phyloP scores from a whole-genome alignment of 352 stramenopile species.

The Globisporangium abappressorium region DNA sequence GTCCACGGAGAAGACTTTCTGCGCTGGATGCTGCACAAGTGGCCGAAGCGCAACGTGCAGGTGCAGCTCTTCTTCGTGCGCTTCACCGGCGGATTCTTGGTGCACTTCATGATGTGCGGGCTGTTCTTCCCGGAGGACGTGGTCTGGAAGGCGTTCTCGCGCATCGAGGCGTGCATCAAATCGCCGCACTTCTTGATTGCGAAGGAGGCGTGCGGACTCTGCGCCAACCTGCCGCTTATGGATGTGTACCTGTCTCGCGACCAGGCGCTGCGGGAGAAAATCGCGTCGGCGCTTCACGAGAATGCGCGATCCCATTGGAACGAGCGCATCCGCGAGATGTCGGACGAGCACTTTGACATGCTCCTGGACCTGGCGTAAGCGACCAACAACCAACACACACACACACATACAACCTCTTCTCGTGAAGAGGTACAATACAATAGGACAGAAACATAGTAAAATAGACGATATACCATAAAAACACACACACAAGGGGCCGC shows the following conservation, averaged over 20 bases:
- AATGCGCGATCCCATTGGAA: conserved; percentile 74
- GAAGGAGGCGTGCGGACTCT: conserved; percentile 65
- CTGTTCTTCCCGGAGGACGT: conserved; percentile 49
- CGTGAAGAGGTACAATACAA: conserved; percentile 2
- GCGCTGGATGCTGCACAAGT: conserved; percentile 69
- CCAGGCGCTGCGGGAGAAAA: conserved; percentile 48
- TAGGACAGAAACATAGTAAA: conserved; percentile 12
- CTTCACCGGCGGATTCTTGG: conserved; percentile 56
- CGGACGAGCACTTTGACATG: conserved; percentile 79
- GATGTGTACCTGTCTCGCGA: conserved; percentile 63
- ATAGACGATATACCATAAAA: conserved; percentile 11
- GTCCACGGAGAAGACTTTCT: conserved; percentile 61
- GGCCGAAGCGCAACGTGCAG: conserved; percentile 69
- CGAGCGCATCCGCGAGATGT: conserved; percentile 69
- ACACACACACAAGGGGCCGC: not conserved
- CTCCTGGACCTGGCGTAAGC: conserved; percentile 71
- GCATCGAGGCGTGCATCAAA: conserved; percentile 48
- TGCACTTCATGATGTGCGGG: conserved; percentile 56
- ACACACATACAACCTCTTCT: not conserved
- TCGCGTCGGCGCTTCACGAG: conserved; percentile 61
- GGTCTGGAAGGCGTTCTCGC: conserved; percentile 46
- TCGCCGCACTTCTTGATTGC: conserved; percentile 74
- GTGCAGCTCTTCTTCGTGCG: conserved; percentile 75
- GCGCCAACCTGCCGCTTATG: conserved; percentile 64
- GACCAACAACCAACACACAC: not conserved